These are phyloP conservation scores for Tulasnella sp. DNA, from an alignment of 768 basidiomycete species.

Conservation along the genomic window DNA sequence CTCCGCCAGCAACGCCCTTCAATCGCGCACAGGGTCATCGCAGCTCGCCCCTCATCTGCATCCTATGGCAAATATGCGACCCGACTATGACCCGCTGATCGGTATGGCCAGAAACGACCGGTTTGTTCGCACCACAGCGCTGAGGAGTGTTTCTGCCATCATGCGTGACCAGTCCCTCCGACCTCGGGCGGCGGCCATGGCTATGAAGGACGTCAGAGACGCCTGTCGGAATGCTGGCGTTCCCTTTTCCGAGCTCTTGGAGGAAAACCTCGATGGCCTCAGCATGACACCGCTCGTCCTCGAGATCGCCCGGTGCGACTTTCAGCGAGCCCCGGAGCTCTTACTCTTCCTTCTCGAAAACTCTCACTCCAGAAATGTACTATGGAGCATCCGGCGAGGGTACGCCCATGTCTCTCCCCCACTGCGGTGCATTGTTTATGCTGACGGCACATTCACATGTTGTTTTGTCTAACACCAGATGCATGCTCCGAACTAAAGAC, in stretches of 20 bases:
- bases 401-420: background rate
- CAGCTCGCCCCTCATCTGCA: background rate
- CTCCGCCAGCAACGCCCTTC: background rate
- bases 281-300: constrained; percentile 4
- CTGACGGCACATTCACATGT: background rate
- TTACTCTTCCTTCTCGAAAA: constrained; percentile 8
- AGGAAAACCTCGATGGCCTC: constrained; percentile 1
- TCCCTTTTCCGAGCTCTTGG: constrained; percentile 3
- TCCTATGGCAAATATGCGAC: background rate
- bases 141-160: background rate
- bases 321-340: constrained; percentile 1
- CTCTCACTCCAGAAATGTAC: constrained; percentile 4
- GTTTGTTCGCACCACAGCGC: background rate
- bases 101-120: background rate
- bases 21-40: too few species aligned
- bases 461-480: background rate
- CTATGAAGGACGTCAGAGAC: background rate
- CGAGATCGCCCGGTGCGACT: constrained; percentile 12
- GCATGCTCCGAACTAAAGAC: constrained; percentile 6
- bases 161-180: background rate
- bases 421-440: background rate
- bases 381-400: constrained; percentile 4
- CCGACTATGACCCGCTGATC: background rate
- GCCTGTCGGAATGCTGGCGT: background rate
- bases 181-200: background rate